Base-by-base conservation (phyloP, 371 early-diverging fungal genomes). In the Mortierella sp. region DNA sequence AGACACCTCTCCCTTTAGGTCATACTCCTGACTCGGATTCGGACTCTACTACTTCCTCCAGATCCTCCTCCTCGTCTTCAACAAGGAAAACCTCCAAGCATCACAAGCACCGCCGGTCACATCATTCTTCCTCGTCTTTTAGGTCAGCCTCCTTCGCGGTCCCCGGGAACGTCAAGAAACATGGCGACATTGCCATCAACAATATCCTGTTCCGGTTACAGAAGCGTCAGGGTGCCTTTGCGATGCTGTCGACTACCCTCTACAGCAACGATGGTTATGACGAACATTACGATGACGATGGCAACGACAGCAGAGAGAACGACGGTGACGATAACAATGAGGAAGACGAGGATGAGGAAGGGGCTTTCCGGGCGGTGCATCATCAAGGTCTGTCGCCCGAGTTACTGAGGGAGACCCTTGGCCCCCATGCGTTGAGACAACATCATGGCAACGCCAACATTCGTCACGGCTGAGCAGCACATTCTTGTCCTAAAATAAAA, bases 381-480 rank as follows among this genome's bases (percentile, higher is more conserved):
- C 75, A 27, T 41, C 70, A 43, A 4, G 58, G n/a, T 16, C 3
- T 76, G 44, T 51, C 75, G 4, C 65, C 79, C 24, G 74, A 72
- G 2, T 29, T 78, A 3, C 73, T 75, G 43, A 72, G 46, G 73
- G 83, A 76, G n/a, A 65, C 24, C 18, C 16, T 65, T 5, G 54
- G 35, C 1, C 35, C 41, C 21, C 60, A 58, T 49, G 65, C 55
- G 3, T 56, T 82, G 44, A 65, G 46, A 35, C 83, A 83, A 29
- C 58, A 70, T 35, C 83, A 83, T 58, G 83, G 83, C 0, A 58
- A 73, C 10, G 83, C 83, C 38, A 83, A 83, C 71, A 63, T 83
- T 24, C 72, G 74, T 6, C 83, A 83, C 44, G 43, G 32, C 32
- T 72, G 55, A 72, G 11, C 5, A 12, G 12, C n/a, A 14, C 32